Evolutionary conservation across 352 stramenopile species (phyloP), one percentile per base, ranked within the genome.

Genomic region (Phytophthora agathidicida): DNA sequence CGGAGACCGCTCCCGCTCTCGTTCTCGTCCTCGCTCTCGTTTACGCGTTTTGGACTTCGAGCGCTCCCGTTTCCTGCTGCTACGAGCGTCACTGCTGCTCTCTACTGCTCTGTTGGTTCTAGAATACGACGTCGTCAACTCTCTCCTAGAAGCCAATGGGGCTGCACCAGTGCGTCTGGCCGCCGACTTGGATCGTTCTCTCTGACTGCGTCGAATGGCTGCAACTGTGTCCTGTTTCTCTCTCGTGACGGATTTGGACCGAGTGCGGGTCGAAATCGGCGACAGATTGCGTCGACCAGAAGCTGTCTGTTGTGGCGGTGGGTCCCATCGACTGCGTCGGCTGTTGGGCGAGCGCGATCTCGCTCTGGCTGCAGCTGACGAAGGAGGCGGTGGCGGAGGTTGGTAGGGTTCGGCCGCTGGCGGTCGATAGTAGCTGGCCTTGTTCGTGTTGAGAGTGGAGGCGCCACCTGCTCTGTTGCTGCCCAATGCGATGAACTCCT

Each of bases 401-500:
- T 43, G 27, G 32, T 43, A 61, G 9, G 42, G 32, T 32, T 65
- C 59, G 0, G 57, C 24, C 30, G 26, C 33, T 7, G 39, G 47
- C 17, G 56, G 48, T 5, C 56, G 47, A 35, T 75, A 65, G 35
- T 65, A 80, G 14, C 51, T 74, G 26, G 60, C 61, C 48, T 76
- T 81, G 56, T 81, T 80, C 2, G 59, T 71, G 42, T 77, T 80
- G 23, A 56, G 42, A 19, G 53, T 83, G 13, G 37, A 64, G 0
- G 41, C 42, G 11, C 46, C 52, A 8, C 46, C 26, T 4, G 35
- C 30, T 35, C 50, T 39, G 16, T 71, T 65, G 31, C 67, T 72
- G 8, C 83, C 83, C 2, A 92, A 53, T 10, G 75, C 43, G 30
- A 88, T 71, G 27, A 90, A 78, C 35, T 87, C 51, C 36, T 86